Evolutionary conservation across 495 filamentous ascomycete species (phyloP), one percentile per base, ranked within the genome.

Genomic region (Hypomontagnella monticulosa): DNA sequence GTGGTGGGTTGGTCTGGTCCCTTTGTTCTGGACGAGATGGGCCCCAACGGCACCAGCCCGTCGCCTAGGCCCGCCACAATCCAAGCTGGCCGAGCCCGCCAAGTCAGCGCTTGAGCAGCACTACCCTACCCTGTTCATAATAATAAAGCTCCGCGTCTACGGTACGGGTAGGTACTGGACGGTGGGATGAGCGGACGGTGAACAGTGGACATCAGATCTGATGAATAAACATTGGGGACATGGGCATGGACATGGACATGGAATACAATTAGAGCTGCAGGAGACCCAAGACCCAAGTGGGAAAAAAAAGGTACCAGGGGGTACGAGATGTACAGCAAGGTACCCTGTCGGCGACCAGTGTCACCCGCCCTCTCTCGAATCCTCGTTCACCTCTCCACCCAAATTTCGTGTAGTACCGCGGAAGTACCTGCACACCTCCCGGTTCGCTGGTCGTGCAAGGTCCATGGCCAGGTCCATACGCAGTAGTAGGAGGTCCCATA

Each of bases 291-390:
- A 3, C 23, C 23, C 23, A 27, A 27, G 23, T 27, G 23, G 23
- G 23, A 3, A 27, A 46, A 46, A 40, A 27, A n/a, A 57, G 16
- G 54, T 42, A 51, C 46, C 55, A 65, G 62, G 62, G 62, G 27
- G 47, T n/a, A 15, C 53, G 14, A 23, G 9, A 53, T 54, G 59
- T 68, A 68, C 65, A 55, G 59, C 16, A 30, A 68, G 49, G 65
- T 68, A 68, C 65, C 65, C 65, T 70, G 61, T 70, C 67, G 67
- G 44, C 67, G 67, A 70, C 67, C 67, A 70, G 67, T 70, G 67
- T 66, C 62, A 70, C 61, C 67, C 63, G 66, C 57, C 66, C 60
- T 57, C 64, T 33, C 19, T 67, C 66, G 51, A 57, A 64, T 63
- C 61, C 61, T 65, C 66, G 61, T 57, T 58, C 67, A 60, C 52